phyloP scores from a whole-genome alignment of 352 stramenopile genomes.

The Globisporangium rhizosaccharum region DNA sequence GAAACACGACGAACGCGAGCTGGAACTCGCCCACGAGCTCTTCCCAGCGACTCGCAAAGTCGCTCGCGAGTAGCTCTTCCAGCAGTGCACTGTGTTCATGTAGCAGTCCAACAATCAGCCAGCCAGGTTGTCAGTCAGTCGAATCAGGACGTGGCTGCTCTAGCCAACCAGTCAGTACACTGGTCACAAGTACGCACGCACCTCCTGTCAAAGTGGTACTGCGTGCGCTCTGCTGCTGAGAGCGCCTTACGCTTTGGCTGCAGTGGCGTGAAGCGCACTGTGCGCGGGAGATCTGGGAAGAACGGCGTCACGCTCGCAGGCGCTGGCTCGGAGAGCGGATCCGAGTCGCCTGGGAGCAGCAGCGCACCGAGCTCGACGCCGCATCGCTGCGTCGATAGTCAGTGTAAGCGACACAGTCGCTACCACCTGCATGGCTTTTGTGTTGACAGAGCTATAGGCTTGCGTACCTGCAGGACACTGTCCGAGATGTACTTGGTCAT shows the following conservation, averaged over 20 bases:
- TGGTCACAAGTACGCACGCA: constrained; percentile 10
- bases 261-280: constrained; percentile 60
- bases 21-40: constrained; percentile 91
- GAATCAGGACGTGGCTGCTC: neutral
- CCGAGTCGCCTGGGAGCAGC: constrained; percentile 64
- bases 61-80: constrained; percentile 33
- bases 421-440: too few species aligned
- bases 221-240: constrained; percentile 44
- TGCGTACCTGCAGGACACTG: constrained; percentile 48
- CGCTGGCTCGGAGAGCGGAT: constrained; percentile 21
- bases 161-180: neutral
- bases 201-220: constrained; percentile 78
- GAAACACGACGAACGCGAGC: constrained; percentile 90
- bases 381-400: constrained; percentile 33
- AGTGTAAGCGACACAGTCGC: neutral
- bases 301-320: constrained; percentile 40
- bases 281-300: constrained; percentile 73
- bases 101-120: neutral
- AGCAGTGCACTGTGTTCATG: constrained; percentile 29
- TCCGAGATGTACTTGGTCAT: constrained; percentile 66
- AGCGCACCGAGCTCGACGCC: constrained; percentile 55
- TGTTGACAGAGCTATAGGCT: neutral
- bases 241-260: constrained; percentile 32
- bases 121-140: neutral
- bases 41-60: constrained; percentile 51